These are phyloP conservation scores for Datura wrightii DNA, from an alignment of 257 asterid species.

Conservation along the genomic window DNA sequence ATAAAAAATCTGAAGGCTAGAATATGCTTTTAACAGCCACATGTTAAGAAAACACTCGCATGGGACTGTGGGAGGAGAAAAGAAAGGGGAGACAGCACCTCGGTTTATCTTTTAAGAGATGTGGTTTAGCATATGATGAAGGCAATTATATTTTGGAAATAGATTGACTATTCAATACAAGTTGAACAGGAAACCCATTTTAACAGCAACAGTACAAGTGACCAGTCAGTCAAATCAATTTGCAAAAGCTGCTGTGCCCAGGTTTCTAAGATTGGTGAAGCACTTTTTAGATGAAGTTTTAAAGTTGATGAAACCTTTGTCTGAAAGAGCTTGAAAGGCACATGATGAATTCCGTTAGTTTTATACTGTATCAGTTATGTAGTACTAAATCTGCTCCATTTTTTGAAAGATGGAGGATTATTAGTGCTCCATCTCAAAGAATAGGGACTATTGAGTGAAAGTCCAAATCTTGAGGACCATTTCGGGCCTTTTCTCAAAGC, in stretches of 20 bases:
- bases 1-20: background rate
- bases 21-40: background rate
- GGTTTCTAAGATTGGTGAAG: too few relatives aligned
- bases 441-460: constrained; percentile 8
- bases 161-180: background rate
- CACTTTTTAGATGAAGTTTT: background rate
- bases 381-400: background rate
- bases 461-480: background rate
- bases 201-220: background rate
- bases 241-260: too few relatives aligned
- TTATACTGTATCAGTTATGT: background rate
- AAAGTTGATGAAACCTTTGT: constrained; percentile 16
- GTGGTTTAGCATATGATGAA: background rate
- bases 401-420: background rate
- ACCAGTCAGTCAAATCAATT: too few relatives aligned
- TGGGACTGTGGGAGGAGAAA: constrained; percentile 8
- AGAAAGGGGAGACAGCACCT: background rate
- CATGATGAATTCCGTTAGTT: background rate
- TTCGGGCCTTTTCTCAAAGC: background rate
- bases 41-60: background rate
- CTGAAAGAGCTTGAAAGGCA: background rate
- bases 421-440: constrained; percentile 8
- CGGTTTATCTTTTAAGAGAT: background rate
- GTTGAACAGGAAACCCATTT: background rate
- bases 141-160: background rate